Evolutionary conservation across 169 alveolate species (phyloP).

Genomic region (Plasmodium gonderi): DNA sequence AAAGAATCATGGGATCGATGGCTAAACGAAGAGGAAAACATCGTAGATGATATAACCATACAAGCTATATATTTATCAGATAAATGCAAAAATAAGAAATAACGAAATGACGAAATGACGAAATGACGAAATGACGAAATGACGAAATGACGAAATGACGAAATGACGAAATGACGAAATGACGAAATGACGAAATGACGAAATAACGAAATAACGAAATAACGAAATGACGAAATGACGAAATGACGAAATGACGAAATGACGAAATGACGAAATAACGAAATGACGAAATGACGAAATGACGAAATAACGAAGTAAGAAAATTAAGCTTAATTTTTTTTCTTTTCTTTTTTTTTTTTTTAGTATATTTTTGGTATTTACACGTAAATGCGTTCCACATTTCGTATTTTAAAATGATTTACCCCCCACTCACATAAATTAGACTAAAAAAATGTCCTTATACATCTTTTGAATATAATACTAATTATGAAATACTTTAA

Average conservation of each 20-base stretch:
- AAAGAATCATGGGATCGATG: constrained; percentile 90
- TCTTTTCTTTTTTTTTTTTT: not conserved
- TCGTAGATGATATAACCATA: constrained; percentile 90
- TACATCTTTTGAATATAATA: not conserved
- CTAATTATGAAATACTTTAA: not conserved
- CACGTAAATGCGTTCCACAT: not conserved
- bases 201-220: not conserved
- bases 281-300: not conserved
- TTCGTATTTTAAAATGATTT: not conserved
- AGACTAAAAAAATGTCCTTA: not conserved
- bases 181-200: not conserved
- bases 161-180: not conserved
- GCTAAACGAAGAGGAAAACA: constrained; percentile 89
- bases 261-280: not conserved
- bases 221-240: not conserved
- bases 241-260: not conserved
- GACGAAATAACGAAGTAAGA: too few species aligned
- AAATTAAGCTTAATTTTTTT: too few species aligned
- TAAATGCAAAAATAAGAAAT: constrained; percentile 32
- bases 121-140: not conserved
- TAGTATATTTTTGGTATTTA: not conserved
- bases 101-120: not conserved
- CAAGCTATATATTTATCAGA: constrained; percentile 79
- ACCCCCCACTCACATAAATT: not conserved
- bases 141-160: not conserved